Conservation (phyloP, 495 filamentous ascomycete genomes). For the Beverwykella pulmonaria region DNA sequence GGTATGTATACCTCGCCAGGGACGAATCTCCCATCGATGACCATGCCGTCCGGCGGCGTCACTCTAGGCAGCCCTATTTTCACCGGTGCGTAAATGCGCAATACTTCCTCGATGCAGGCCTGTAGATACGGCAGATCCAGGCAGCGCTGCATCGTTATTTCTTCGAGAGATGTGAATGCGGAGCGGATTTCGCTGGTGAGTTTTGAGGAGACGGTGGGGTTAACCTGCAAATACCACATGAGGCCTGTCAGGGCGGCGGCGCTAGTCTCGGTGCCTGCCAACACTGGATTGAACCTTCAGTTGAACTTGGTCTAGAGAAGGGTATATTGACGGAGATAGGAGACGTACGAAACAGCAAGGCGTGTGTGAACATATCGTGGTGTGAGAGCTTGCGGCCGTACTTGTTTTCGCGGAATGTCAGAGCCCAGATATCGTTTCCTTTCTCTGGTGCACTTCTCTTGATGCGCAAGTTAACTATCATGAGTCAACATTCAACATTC, state of each 20-base stretch:
- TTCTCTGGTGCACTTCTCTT: not conserved
- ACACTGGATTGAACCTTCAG: not conserved
- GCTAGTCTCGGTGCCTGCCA: constrained; percentile 36
- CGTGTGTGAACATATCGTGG: not conserved
- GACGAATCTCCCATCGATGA: constrained; percentile 21
- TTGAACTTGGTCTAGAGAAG: too few relatives aligned
- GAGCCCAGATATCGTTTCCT: not conserved
- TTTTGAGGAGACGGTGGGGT: constrained; percentile 17
- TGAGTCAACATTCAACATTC: not conserved
- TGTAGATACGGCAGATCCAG: constrained; percentile 25
- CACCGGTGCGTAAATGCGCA: constrained; percentile 29
- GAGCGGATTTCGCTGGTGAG: constrained; percentile 23
- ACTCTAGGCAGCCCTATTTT: constrained; percentile 15
- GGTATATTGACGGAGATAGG: too few relatives aligned
- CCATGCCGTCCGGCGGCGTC: constrained; percentile 15
- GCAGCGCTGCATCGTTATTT: constrained; percentile 18
- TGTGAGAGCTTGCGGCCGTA: not conserved
- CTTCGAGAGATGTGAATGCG: constrained; percentile 22
- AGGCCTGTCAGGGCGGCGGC: constrained; percentile 17
- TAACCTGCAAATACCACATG: constrained; percentile 22
- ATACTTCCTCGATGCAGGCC: constrained; percentile 29
- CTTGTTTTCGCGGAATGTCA: not conserved
- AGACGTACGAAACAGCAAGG: not conserved
- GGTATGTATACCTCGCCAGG: constrained; percentile 21
- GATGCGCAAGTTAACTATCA: not conserved